These are phyloP conservation scores for Ampelomyces quisqualis DNA, from an alignment of 2,329 filamentous ascomycete genomes.

Conservation along the genomic window DNA sequence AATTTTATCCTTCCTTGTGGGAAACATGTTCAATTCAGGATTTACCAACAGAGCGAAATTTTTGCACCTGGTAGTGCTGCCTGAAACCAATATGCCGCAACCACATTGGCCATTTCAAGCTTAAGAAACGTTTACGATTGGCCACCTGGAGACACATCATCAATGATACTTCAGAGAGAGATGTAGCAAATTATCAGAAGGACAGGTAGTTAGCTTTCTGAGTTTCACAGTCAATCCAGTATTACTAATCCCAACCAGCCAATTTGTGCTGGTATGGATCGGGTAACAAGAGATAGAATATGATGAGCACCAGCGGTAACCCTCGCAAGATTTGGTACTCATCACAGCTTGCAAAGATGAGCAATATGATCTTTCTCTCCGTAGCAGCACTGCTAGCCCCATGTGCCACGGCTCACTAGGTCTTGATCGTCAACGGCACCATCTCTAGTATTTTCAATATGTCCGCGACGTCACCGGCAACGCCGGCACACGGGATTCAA, in stretches of 20 bases:
- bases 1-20: neutral
- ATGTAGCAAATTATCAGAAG: constrained; percentile 5
- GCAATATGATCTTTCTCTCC: neutral
- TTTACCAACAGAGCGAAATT: constrained; percentile 8
- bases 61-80: neutral
- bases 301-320: too few relatives aligned
- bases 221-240: too few relatives aligned
- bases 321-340: neutral
- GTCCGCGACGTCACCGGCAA: constrained; percentile 16
- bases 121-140: constrained; percentile 7
- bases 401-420: constrained; percentile 6
- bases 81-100: neutral
- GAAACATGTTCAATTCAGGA: constrained; percentile 6
- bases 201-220: neutral
- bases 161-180: neutral
- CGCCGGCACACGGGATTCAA: constrained; percentile 2
- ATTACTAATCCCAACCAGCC: neutral
- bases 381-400: constrained; percentile 1
- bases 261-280: too few relatives aligned
- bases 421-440: constrained; percentile 23
- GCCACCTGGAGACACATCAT: constrained; percentile 1
- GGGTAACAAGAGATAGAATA: too few relatives aligned
- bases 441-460: constrained; percentile 21
- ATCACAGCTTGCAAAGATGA: neutral
- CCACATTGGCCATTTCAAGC: constrained; percentile 9